These are phyloP conservation scores for Botrytis cinerea DNA, from an alignment of 2,329 filamentous ascomycete genomes.

Conservation along the genomic window DNA sequence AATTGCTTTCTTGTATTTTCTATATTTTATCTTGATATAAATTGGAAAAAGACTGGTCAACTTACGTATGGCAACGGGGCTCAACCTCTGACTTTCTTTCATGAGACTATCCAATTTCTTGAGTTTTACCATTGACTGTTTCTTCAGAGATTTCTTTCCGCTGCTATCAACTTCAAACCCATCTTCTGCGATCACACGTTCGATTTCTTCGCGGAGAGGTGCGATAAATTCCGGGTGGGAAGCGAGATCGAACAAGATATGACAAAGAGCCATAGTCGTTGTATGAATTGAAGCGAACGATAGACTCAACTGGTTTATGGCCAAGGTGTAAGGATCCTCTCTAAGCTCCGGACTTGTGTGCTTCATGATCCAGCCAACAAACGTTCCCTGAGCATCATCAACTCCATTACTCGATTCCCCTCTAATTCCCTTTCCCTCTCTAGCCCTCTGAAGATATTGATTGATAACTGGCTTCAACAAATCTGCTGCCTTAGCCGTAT, in stretches of 20 bases:
- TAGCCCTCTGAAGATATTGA: background rate
- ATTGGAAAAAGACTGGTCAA: background rate
- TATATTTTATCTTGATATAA: background rate
- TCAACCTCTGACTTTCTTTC: conserved; percentile 46
- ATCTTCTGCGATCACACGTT: conserved; percentile 36
- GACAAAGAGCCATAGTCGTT: conserved; percentile 48
- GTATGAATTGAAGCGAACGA: conserved; percentile 52
- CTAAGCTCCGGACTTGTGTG: background rate
- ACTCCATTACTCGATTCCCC: background rate
- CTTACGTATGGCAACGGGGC: conserved; percentile 32
- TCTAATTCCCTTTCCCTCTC: background rate
- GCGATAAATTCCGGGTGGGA: conserved; percentile 49
- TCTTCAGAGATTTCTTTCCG: conserved; percentile 38
- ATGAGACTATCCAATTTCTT: conserved; percentile 47
- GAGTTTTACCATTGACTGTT: conserved; percentile 33
- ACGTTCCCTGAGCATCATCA: background rate
- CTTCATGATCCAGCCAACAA: conserved; percentile 12
- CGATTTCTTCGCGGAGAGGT: conserved; percentile 35
- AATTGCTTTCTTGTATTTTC: background rate
- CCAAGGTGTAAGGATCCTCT: background rate
- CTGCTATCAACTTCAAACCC: conserved; percentile 52
- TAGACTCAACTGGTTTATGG: background rate
- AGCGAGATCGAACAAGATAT: conserved; percentile 56
- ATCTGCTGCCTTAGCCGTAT: background rate
- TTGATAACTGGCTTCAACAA: conserved; percentile 11